Base-by-base conservation (phyloP, 768 basidiomycete genomes). In the Pleurotus tuber-regium region DNA sequence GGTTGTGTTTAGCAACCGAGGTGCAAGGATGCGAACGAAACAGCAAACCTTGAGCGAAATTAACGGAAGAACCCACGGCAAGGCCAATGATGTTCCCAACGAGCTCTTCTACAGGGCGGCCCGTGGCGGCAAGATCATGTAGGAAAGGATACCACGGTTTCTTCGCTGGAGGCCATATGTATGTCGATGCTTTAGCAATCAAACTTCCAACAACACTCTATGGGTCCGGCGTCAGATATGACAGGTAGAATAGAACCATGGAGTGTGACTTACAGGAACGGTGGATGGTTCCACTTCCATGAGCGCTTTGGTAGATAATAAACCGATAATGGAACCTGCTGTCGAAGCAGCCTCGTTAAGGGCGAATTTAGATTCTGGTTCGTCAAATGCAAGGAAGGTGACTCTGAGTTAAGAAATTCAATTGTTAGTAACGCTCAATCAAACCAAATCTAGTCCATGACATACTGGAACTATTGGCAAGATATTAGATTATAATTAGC, bases 61-160 rank as follows among this genome's bases (percentile, higher is more conserved):
- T 75, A 23, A 77, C 75, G 1, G 73, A 71, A n/a, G 71, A 70
- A 1, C 73, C 70, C 11, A 80, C 70, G 2, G 75, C 75, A 4
- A 82, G 63, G 1, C 77, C 74, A 7, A 83, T 53, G 6, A 77
- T 68, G 24, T 69, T 69, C 9, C 73, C 73, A 9, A 77, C 63
- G 16, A 80, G 52, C 40, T 76, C 69, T 23, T 76, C 68, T n/a
- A 70, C 50, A 9, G 72, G 72, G 8, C 68, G 62, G 2, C 70
- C 69, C 8, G 69, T 64, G 4, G 61, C 63, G 1, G 66, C 62
- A 12, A 80, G 60, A 14, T 63, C 60, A 28, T 59, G 61, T 25
- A 78, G 61, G 68, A 79, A 75, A 0, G 64, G 61, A 53, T 69
- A 70, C 52, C 63, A 70, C 1, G 67, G 63, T 56, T 73, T 74